Base-by-base conservation (phyloP, 2,329 filamentous ascomycete species). In the Daldinia eschscholtzii region DNA sequence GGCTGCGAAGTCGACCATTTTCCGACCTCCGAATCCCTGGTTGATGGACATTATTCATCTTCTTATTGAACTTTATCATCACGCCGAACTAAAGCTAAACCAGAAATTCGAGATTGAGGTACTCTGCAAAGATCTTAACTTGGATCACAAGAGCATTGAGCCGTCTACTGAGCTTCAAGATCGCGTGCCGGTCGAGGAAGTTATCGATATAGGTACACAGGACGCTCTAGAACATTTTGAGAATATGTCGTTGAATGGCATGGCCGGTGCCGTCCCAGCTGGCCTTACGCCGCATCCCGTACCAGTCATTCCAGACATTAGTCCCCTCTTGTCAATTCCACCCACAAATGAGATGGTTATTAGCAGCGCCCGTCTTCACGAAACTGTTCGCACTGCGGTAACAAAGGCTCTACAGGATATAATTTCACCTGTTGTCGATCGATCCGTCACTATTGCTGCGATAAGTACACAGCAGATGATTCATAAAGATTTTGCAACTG, bases 51-150 rank as follows among this genome's bases (percentile, higher is more conserved):
- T 99, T 61, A 89, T 99, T 62, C 89, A 93, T 71, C 85, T 98
- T 6, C 86, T 99, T 39, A 93, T 97, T 75, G 97, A 99, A 77
- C 86, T 99, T 3, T 99, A 99, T 76, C 92, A 97, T 76, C 92
- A 92, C 75, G 93, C 93, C 13, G 95, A 98, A 74, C 84, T 99
- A 63, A 98, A 98, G 79, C 87, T 99, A 41, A 98, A 98, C 74
- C 90, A 97, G 58, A 99, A 98, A 76, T 99, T 99, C 75, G 96
- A 99, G 80, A 98, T 99, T 65, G 96, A 99, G 80, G 94, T 99
- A 28, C 86, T 99, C 26, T 99, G 94, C 84, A 97, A 97, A 78
- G 94, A 94, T 12, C 84, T 99, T 15, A 91, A 91, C 61, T 85
- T 98, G n/a, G 94, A 98, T 70, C 92, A 97, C 80, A 97, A 97